Conservation (phyloP, 2,329 filamentous ascomycete species). For the Aspergillus puulaauensis region DNA sequence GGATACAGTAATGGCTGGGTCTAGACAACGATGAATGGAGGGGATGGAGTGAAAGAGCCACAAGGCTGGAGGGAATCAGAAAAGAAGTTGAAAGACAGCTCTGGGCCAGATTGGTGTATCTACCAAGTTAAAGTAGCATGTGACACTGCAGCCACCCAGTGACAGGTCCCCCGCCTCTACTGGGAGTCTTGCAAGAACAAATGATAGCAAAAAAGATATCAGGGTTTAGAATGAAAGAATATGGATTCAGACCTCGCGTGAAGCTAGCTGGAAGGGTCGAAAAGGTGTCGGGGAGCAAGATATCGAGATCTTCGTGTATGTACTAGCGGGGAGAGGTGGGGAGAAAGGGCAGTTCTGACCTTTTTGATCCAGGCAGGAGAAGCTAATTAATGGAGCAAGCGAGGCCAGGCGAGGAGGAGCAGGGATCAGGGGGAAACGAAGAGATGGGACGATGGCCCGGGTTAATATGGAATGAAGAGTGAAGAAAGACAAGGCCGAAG, state of each 20-base stretch:
- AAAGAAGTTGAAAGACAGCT: neutral
- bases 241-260: neutral
- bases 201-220: neutral
- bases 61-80: neutral
- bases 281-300: neutral
- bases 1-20: neutral
- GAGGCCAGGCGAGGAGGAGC: neutral
- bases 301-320: neutral
- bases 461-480: neutral
- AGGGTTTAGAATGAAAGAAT: neutral
- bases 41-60: neutral
- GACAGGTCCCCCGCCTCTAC: neutral
- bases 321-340: neutral
- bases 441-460: neutral
- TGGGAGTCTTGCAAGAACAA: neutral
- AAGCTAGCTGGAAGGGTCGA: neutral
- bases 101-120: neutral
- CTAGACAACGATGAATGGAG: neutral
- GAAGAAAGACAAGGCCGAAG: neutral
- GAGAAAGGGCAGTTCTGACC: neutral
- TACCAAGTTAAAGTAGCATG: neutral
- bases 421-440: neutral
- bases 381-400: neutral
- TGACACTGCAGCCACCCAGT: neutral
- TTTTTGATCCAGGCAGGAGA: neutral